Conservation (phyloP, 345 rosid genomes). For the Pugionium dolabratum region DNA sequence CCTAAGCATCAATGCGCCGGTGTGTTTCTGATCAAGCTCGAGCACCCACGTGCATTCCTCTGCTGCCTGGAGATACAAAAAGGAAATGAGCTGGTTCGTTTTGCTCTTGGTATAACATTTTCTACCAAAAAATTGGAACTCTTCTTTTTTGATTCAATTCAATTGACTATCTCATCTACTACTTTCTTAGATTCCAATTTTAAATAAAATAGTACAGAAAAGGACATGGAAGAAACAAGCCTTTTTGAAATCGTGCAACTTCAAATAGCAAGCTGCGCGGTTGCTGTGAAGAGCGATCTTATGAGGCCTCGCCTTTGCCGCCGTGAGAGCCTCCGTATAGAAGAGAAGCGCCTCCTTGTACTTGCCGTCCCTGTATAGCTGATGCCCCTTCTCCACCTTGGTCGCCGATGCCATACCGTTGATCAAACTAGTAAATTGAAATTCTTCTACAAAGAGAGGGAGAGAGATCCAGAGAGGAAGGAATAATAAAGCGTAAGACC, state of each 20-base stretch:
- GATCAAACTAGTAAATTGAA: not conserved
- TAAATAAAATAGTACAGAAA: not conserved
- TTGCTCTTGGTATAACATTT: no score
- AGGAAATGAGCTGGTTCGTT: no score
- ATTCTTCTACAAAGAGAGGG: not conserved
- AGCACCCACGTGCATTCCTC: constrained; percentile 92
- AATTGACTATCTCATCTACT: not conserved
- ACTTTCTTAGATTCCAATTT: no score
- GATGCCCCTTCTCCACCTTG: constrained; percentile 86
- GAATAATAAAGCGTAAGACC: constrained; percentile 9
- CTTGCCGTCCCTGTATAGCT: constrained; percentile 75
- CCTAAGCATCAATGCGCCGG: constrained; percentile 91
- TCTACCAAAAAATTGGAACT: no score
- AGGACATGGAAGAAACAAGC: constrained; percentile 14
- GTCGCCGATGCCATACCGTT: constrained; percentile 53
- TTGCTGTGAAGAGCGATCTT: constrained; percentile 93
- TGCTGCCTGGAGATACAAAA: constrained; percentile 57
- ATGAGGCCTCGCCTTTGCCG: constrained; percentile 70
- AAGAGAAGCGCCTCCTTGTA: constrained; percentile 66
- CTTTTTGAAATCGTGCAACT: constrained; percentile 75
- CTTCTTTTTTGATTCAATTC: not conserved
- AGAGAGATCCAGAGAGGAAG: constrained; percentile 25
- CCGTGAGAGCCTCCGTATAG: constrained; percentile 73
- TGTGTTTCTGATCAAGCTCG: constrained; percentile 82
- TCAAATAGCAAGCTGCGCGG: constrained; percentile 89